Evolutionary conservation across 495 filamentous ascomycete species (phyloP), one percentile per base, ranked within the genome.

Genomic region (Apodospora peruviana): DNA sequence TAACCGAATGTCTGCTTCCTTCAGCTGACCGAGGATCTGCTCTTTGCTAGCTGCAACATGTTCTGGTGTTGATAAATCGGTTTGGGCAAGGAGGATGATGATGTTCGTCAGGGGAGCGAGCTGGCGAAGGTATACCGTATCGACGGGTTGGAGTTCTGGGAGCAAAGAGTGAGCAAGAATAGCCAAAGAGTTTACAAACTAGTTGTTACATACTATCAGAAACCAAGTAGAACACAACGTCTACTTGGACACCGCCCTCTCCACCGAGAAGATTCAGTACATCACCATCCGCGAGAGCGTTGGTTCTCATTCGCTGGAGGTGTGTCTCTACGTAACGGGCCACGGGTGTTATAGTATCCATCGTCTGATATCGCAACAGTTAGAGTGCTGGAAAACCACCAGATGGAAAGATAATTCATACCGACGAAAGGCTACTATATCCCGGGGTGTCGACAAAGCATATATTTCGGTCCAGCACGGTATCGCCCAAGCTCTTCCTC

Each of bases 361-460:
- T 70, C 10, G 71, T 72, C 79, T 82, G 43, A 34, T n/a, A n/a
- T n/a, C 3, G 35, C 19, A 16, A 11, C 19, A 18, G 48, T 56
- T 29, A 59, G 50, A 35, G n/a, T 16, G 38, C 22, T 40, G 4
- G 12, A 18, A n/a, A n/a, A n/a, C n/a, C n/a, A n/a, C n/a, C n/a
- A n/a, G n/a, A n/a, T n/a, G n/a, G n/a, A n/a, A n/a, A n/a, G n/a
- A n/a, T n/a, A n/a, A n/a, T n/a, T n/a, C 80, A 59, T 57, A 78
- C 81, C 37, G 82, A 85, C 34, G 79, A 74, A 27, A 76, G 77
- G 57, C 66, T 72, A 14, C 77, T 77, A 65, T 82, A 87, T n/a
- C 86, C 82, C 20, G 85, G 83, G 9, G 90, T 95, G 71, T 98
- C 93, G 45, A 96, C 85, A 62, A 98, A 98, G 61, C 90, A 96